Evolutionary conservation across 108 stramenopile species (phyloP).

Genomic region (Stephanodiscus minutulus): DNA sequence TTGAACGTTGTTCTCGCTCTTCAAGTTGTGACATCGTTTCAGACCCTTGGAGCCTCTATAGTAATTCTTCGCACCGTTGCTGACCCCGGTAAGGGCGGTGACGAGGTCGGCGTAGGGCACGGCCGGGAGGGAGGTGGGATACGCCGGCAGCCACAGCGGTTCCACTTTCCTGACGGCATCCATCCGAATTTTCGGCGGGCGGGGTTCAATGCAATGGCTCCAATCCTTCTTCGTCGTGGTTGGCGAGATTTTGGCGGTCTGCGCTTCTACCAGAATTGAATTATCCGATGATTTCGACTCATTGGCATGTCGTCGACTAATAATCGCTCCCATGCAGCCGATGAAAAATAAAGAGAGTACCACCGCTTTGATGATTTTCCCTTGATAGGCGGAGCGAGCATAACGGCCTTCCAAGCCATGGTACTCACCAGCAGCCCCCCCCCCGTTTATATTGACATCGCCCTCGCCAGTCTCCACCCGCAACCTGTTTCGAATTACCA

Average conservation of each 20-base stretch:
- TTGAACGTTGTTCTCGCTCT: conserved; percentile 8
- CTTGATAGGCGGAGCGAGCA: too few relatives aligned
- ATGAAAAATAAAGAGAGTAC: too few relatives aligned
- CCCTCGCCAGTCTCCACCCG: not conserved
- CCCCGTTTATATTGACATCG: too few relatives aligned
- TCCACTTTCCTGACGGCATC: conserved; percentile 8
- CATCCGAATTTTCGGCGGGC: not conserved
- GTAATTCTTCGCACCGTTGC: conserved; percentile 21
- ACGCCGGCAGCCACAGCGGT: conserved; percentile 43
- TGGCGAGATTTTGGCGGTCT: too few relatives aligned
- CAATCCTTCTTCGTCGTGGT: not conserved
- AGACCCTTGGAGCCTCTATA: conserved; percentile 25
- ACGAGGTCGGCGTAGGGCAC: conserved; percentile 17
- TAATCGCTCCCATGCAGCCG: too few relatives aligned
- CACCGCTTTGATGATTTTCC: too few relatives aligned
- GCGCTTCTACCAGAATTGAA: too few relatives aligned
- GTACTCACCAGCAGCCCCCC: not conserved
- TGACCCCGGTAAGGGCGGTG: conserved; percentile 27
- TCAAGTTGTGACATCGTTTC: conserved; percentile 29
- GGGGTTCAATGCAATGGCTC: not conserved
- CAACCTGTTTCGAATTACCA: not conserved
- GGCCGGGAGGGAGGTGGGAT: conserved; percentile 39
- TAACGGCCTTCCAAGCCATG: not conserved
- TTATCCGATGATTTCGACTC: too few relatives aligned
- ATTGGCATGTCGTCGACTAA: too few relatives aligned